Evolutionary conservation across 352 stramenopile species (phyloP), one percentile per base, ranked within the genome.

Genomic region (Globisporangium echinulatum): DNA sequence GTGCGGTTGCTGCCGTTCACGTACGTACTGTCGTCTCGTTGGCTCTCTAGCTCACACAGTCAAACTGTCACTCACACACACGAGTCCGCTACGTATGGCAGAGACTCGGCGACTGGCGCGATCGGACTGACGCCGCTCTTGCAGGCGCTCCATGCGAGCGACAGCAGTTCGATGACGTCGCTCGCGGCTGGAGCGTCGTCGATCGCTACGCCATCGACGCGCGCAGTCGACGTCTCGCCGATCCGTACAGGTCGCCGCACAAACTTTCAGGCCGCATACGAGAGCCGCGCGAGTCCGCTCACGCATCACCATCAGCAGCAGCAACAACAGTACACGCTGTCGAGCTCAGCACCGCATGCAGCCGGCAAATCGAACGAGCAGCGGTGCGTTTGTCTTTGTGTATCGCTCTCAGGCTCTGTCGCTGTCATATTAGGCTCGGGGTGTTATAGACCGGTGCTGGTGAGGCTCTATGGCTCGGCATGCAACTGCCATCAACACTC

Each of bases 281-380:
- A 82, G 57, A 59, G 54, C 47, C 44, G 60, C 59, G 25, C 25
- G 25, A 56, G 44, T 19, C 51, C 51, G 7, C 42, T 68, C 15
- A 54, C 60, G 19, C 46, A 65, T 52, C 7, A 44, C 40, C 40
- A 7, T 13, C 40, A 44, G 11, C 40, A 44, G 11, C 40, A 44
- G 40, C 40, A 44, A 5, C 40, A 44, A 44, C 38, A 6, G 8
- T 52, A 19, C n/a, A 17, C 13, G 5, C 46, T 49, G 6, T 17
- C 37, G 3, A 59, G 19, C 4, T 11, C 63, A 1, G 11, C 63
- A 1, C 58, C 68, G 0, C 71, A 85, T 19, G 53, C 79, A 49
- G 79, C 79, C 7, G 82, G 82, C 2, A 92, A 92, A 64, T 87
- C 82, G 3, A 92, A 80, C 52, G 71, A 89, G 48, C 78, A 92